phyloP scores from a whole-genome alignment of 2,329 filamentous ascomycete genomes.

The Cercospora nicotianae region DNA sequence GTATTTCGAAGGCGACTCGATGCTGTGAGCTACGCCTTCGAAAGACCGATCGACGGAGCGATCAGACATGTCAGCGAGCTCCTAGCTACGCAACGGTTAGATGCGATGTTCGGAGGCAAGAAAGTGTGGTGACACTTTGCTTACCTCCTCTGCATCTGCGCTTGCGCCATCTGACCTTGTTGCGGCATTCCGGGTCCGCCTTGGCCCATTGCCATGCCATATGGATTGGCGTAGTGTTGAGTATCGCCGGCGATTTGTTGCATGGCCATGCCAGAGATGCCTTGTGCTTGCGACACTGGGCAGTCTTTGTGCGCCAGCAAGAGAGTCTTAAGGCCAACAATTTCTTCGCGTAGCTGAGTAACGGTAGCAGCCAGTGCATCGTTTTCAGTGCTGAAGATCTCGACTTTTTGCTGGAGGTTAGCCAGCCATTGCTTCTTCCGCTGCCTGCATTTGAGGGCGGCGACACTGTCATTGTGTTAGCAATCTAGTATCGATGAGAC shows the following conservation, averaged over 20 bases:
- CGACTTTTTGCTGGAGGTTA: conserved; percentile 91
- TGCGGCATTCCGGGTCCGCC: conserved; percentile 37
- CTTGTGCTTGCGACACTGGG: conserved; percentile 84
- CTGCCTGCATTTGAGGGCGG: conserved; percentile 93
- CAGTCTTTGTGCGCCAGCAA: conserved; percentile 95
- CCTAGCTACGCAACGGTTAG: conserved; percentile 23
- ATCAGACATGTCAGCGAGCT: conserved; percentile 12
- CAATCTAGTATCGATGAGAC: background rate
- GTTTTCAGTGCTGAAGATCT: conserved; percentile 88
- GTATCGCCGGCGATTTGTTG: conserved; percentile 51
- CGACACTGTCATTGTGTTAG: conserved; percentile 64
- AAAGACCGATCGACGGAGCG: conserved; percentile 10
- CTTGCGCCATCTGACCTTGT: conserved; percentile 37
- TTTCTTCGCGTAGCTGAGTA: conserved; percentile 81
- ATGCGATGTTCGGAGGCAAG: conserved; percentile 9
- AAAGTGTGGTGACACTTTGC: conserved; percentile 17
- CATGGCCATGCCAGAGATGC: conserved; percentile 57
- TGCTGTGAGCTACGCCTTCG: conserved; percentile 10
- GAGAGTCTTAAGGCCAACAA: conserved; percentile 90
- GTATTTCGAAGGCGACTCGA: conserved; percentile 19
- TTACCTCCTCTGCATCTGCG: conserved; percentile 41
- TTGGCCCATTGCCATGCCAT: conserved; percentile 48
- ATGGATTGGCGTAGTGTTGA: conserved; percentile 47
- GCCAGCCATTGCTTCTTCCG: conserved; percentile 98
- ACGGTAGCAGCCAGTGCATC: conserved; percentile 83